Conservation (phyloP, 345 rosid genomes). For the Citrus medica region DNA sequence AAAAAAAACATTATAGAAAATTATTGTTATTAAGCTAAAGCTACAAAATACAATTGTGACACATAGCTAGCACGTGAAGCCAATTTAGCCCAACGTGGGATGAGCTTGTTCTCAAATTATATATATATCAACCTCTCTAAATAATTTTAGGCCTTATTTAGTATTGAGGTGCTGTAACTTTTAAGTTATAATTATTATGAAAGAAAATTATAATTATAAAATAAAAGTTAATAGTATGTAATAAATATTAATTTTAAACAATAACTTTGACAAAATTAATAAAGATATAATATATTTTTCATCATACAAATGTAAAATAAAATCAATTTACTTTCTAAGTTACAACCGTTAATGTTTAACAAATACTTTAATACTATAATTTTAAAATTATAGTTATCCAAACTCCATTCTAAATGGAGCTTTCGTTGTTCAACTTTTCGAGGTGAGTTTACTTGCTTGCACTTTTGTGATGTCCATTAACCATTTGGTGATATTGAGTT, state of each 20-base stretch:
- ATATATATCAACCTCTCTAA: not conserved
- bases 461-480: not conserved
- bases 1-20: too few relatives aligned
- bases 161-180: accelerated
- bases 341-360: accelerated
- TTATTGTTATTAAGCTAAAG: too few relatives aligned
- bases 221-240: too few relatives aligned
- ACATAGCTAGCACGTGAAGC: too few relatives aligned
- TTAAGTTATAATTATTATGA: too few relatives aligned
- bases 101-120: too few relatives aligned
- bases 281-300: too few relatives aligned
- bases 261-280: too few relatives aligned
- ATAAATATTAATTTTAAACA: too few relatives aligned
- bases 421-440: not conserved
- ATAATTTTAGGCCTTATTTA: accelerated
- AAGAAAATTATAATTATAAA: too few relatives aligned
- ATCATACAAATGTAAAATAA: accelerated
- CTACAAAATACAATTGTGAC: not conserved
- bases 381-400: accelerated
- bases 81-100: too few relatives aligned
- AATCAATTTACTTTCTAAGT: accelerated
- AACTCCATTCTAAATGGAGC: accelerated
- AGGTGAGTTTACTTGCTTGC: not conserved
- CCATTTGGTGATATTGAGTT: not conserved
- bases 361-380: too few relatives aligned